A percentile compares a stretch with the other conserved stretches of the same genome.
Conservation (phyloP, 495 filamentous ascomycete species). For the Entonaema liquescens region DNA sequence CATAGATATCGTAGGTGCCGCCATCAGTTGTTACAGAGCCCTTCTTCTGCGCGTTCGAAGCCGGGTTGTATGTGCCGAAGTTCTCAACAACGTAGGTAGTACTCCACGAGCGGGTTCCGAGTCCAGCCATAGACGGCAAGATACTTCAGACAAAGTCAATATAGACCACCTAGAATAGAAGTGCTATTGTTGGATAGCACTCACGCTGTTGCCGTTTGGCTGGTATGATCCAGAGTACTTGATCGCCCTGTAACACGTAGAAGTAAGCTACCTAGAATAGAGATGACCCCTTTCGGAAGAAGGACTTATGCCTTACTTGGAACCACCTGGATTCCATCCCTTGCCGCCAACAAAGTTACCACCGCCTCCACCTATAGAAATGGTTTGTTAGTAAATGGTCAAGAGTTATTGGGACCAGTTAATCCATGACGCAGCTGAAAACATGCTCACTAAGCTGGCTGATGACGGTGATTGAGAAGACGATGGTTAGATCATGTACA, state of each 20-base stretch:
- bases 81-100: conserved; percentile 49
- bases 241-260: conserved; percentile 48
- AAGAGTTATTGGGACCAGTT: background rate
- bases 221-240: conserved; percentile 58
- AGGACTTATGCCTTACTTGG: conserved; percentile 46
- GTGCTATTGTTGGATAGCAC: background rate
- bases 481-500: background rate
- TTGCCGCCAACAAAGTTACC: conserved; percentile 71
- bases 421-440: background rate
- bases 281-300: background rate
- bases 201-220: conserved; percentile 56
- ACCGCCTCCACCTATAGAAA: conserved; percentile 37
- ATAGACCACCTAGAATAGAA: background rate
- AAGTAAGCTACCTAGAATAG: background rate
- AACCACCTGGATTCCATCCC: conserved; percentile 65
- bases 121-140: conserved; percentile 68
- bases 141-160: conserved; percentile 4
- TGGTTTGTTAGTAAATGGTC: background rate
- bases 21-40: conserved; percentile 65
- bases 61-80: conserved; percentile 65
- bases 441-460: background rate
- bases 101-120: conserved; percentile 67
- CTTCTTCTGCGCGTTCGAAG: conserved; percentile 52
- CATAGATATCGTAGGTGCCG: conserved; percentile 65
- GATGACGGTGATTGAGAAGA: background rate